These are phyloP conservation scores for Scopulariopsis brevicaulis DNA, from an alignment of 2,329 filamentous ascomycete genomes.

Conservation along the genomic window DNA sequence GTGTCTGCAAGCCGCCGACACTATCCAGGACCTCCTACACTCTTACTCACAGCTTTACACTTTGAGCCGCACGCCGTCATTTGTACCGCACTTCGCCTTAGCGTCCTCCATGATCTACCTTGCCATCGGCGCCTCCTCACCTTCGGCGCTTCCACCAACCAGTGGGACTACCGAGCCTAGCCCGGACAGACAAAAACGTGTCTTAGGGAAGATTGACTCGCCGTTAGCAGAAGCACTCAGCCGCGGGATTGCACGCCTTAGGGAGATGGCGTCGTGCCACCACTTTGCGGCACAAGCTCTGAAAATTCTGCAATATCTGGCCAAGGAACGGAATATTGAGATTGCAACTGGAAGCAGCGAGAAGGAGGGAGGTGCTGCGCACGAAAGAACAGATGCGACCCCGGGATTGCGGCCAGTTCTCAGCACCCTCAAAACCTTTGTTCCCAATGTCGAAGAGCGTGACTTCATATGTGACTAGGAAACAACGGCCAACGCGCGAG, in stretches of 20 bases:
- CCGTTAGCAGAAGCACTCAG: slow-evolving; percentile 31
- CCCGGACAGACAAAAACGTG: not conserved
- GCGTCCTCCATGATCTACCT: slow-evolving; percentile 49
- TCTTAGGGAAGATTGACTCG: slow-evolving; percentile 7
- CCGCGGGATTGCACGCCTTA: slow-evolving; percentile 44
- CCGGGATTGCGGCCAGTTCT: too few relatives aligned
- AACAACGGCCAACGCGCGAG: too few relatives aligned
- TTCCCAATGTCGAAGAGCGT: too few relatives aligned
- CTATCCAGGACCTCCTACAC: slow-evolving; percentile 41
- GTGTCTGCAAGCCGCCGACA: slow-evolving; percentile 50
- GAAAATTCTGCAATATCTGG: slow-evolving; percentile 47
- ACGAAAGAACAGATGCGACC: too few relatives aligned
- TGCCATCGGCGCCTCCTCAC: slow-evolving; percentile 31
- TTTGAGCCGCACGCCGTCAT: slow-evolving; percentile 43
- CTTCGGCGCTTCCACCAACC: slow-evolving; percentile 7
- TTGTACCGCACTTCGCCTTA: slow-evolving; percentile 51
- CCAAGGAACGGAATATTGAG: slow-evolving; percentile 48
- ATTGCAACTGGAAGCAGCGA: slow-evolving; percentile 26
- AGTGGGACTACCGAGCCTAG: not conserved
- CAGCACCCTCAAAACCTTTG: too few relatives aligned
- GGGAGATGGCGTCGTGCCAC: slow-evolving; percentile 50
- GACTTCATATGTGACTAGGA: too few relatives aligned
- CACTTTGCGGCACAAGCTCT: slow-evolving; percentile 49
- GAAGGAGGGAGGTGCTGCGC: not conserved
- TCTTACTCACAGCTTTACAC: slow-evolving; percentile 50